Evolutionary conservation across 2,329 filamentous ascomycete species (phyloP).

Genomic region (Hymenoscyphus fructigenus): DNA sequence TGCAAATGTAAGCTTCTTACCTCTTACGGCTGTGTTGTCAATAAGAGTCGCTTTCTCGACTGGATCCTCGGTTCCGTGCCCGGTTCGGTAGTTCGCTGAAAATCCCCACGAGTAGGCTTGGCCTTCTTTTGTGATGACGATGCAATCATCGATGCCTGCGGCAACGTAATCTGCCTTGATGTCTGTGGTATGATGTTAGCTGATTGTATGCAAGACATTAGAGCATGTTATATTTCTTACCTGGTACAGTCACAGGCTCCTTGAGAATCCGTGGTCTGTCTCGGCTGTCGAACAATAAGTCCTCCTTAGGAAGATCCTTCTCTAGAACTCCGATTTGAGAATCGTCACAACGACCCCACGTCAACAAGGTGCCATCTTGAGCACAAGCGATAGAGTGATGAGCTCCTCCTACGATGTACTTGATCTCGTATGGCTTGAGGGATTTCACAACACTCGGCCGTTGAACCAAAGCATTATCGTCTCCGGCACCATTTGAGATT

Average conservation of each 20-base stretch:
- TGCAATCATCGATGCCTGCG: conserved; percentile 70
- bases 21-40: conserved; percentile 78
- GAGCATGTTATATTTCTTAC: conserved; percentile 5
- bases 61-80: conserved; percentile 73
- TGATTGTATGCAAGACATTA: background rate
- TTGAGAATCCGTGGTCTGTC: conserved; percentile 67
- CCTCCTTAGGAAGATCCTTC: conserved; percentile 53
- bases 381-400: conserved; percentile 73
- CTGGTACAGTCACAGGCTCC: conserved; percentile 55
- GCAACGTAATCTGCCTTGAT: conserved; percentile 54
- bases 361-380: conserved; percentile 54
- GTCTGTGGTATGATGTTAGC: conserved; percentile 2
- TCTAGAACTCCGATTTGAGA: conserved; percentile 57
- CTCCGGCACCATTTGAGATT: conserved; percentile 59
- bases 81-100: conserved; percentile 76
- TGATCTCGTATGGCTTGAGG: conserved; percentile 61
- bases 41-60: conserved; percentile 74
- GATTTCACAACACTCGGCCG: conserved; percentile 66
- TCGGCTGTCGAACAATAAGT: conserved; percentile 62
- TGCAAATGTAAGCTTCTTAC: conserved; percentile 70
- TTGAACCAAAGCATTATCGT: conserved; percentile 68
- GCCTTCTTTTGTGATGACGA: conserved; percentile 67
- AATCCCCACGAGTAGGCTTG: conserved; percentile 79
- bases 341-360: conserved; percentile 59
- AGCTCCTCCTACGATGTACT: conserved; percentile 65